Evolutionary conservation across 1,139 yeast species (phyloP).

Genomic region (Blastobotrys elegans): DNA sequence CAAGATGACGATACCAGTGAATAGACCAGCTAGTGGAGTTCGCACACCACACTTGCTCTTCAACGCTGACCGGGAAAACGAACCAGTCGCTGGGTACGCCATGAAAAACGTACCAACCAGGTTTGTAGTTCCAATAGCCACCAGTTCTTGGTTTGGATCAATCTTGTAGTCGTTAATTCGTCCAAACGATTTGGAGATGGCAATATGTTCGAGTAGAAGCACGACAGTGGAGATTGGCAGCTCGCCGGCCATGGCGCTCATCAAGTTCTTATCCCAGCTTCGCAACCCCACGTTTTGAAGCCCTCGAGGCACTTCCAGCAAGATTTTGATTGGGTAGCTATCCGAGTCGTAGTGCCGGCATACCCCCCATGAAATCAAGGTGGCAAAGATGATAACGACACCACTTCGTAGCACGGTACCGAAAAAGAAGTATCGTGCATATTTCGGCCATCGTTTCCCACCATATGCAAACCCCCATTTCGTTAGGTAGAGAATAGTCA

Average conservation of each 20-base stretch:
- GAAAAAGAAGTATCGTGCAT: constrained; percentile 59
- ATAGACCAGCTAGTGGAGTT: constrained; percentile 90
- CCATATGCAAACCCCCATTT: constrained; percentile 51
- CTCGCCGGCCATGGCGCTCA: constrained; percentile 62
- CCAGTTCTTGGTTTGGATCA: constrained; percentile 87
- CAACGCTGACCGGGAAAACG: constrained; percentile 90
- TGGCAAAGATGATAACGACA: constrained; percentile 70
- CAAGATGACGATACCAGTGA: constrained; percentile 74
- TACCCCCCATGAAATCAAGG: constrained; percentile 64
- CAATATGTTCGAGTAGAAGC: constrained; percentile 83
- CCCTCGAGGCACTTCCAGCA: constrained; percentile 81
- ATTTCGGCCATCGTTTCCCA: constrained; percentile 61
- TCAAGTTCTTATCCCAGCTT: constrained; percentile 57
- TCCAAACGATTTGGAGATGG: constrained; percentile 91
- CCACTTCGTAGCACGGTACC: constrained; percentile 75
- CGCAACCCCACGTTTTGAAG: constrained; percentile 71
- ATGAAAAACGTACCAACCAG: constrained; percentile 85
- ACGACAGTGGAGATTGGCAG: constrained; percentile 82
- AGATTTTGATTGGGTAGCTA: constrained; percentile 49
- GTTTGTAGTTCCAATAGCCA: constrained; percentile 91
- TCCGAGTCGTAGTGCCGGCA: constrained; percentile 40
- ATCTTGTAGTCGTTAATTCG: constrained; percentile 87
- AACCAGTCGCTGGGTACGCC: constrained; percentile 96
- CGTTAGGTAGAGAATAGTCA: constrained; percentile 65
- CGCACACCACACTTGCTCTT: constrained; percentile 94